Percentiles rank a stretch among this genome's conserved stretches.
Conservation (phyloP, 2,329 filamentous ascomycete genomes). For the Arthrobotrys pseudoclavata region DNA sequence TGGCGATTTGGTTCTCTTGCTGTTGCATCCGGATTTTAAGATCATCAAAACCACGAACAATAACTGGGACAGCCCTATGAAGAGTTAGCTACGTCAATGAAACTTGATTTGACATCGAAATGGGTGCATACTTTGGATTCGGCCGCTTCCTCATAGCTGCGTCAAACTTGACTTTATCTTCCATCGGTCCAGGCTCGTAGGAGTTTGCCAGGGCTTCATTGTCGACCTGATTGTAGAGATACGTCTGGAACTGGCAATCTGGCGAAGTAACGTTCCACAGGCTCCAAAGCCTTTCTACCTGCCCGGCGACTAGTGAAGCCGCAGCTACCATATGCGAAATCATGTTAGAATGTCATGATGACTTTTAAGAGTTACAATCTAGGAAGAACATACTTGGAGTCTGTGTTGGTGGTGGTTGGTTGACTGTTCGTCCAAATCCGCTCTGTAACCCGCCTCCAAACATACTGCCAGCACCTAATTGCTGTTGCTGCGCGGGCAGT, state of each 20-base stretch:
- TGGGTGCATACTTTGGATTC: conserved; percentile 74
- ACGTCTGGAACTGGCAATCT: conserved; percentile 82
- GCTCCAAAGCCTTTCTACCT: conserved; percentile 77
- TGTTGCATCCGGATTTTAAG: conserved; percentile 79
- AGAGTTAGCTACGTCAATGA: conserved; percentile 19
- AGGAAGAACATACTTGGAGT: conserved; percentile 48
- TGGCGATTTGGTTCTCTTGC: conserved; percentile 77
- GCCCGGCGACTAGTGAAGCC: conserved; percentile 64
- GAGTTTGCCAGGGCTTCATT: conserved; percentile 74
- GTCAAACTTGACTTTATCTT: conserved; percentile 85
- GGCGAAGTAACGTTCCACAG: conserved; percentile 81
- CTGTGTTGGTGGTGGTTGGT: conserved; percentile 53
- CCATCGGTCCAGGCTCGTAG: conserved; percentile 77
- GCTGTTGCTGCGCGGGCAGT: conserved; percentile 46
- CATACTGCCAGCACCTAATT: conserved; percentile 37
- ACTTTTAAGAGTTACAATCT: conserved; percentile 1
- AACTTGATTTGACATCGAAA: neutral
- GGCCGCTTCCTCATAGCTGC: conserved; percentile 85
- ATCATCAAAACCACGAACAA: conserved; percentile 80
- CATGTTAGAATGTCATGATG: conserved; percentile 19
- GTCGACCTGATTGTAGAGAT: conserved; percentile 89
- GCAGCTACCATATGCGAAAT: conserved; percentile 14
- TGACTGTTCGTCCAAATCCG: conserved; percentile 59
- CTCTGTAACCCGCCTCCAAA: conserved; percentile 53
- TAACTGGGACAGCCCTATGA: conserved; percentile 73